phyloP scores from a whole-genome alignment of 495 filamentous ascomycete species.

The Hypoxylon crocopeplum region DNA sequence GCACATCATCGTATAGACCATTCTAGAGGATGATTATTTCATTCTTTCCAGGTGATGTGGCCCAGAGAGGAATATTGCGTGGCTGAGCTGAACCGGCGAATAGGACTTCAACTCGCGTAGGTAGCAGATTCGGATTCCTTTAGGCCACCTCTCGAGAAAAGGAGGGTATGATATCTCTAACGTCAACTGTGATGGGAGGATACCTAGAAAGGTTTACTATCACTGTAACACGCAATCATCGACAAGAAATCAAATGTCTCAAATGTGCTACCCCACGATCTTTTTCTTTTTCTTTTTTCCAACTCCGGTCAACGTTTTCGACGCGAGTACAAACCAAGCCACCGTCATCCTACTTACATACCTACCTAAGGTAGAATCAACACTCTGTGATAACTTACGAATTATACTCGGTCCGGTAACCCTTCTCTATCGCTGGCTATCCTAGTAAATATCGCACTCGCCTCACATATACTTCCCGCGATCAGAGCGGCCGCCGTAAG shows the following conservation, averaged over 20 bases:
- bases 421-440: conserved; percentile 1
- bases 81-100: conserved; percentile 7
- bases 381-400: not conserved
- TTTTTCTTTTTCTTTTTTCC: conserved; percentile 2
- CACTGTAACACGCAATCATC: conserved; percentile 11
- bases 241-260: conserved; percentile 9
- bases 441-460: not conserved
- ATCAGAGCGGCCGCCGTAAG: not conserved
- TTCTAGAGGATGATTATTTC: conserved; percentile 17
- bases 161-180: conserved; percentile 13
- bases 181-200: conserved; percentile 4
- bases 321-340: conserved; percentile 15
- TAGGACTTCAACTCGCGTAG: not conserved
- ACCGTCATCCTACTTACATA: conserved; percentile 11
- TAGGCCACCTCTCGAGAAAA: too few species aligned
- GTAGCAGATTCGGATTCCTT: not conserved
- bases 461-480: not conserved
- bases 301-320: not conserved
- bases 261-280: conserved; percentile 14
- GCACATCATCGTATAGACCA: not conserved
- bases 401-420: not conserved
- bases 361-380: not conserved
- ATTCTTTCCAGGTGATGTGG: conserved; percentile 14
- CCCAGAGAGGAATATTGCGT: conserved; percentile 5
- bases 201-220: not conserved